Percentiles rank a stretch among this genome's conserved stretches.
phyloP scores from a whole-genome alignment of 164 flowering plant genomes.

The Chloranthus sessilifolius region DNA sequence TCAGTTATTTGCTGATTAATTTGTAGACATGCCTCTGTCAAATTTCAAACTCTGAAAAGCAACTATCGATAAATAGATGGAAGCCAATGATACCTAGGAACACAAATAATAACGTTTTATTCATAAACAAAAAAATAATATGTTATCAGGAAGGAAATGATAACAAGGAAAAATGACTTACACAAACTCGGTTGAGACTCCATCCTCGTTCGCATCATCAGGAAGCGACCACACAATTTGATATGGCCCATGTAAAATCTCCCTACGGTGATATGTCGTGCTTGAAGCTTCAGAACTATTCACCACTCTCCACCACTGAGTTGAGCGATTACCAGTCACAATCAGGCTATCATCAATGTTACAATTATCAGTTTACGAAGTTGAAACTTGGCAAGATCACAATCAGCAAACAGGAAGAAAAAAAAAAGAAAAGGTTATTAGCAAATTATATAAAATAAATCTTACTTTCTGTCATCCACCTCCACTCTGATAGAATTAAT shows the following conservation, averaged over 20 bases:
- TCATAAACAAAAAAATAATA: neutral
- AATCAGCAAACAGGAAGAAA: neutral
- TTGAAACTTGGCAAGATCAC: neutral
- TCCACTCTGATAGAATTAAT: slow-evolving; percentile 55
- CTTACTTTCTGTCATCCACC: slow-evolving; percentile 56
- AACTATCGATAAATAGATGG: neutral
- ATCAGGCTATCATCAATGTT: slow-evolving; percentile 41
- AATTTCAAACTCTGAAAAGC: neutral
- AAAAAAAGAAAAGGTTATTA: neutral
- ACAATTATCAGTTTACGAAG: neutral
- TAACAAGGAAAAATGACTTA: slow-evolving; percentile 30
- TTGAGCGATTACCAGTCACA: slow-evolving; percentile 51
- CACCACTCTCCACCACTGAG: slow-evolving; percentile 24
- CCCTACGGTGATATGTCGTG: slow-evolving; percentile 44
- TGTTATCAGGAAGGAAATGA: too few species aligned
- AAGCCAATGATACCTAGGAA: neutral
- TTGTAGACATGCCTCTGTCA: neutral
- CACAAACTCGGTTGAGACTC: slow-evolving; percentile 69
- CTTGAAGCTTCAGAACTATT: slow-evolving; percentile 22
- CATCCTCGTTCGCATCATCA: slow-evolving; percentile 46
- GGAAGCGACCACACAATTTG: slow-evolving; percentile 72
- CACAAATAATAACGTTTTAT: neutral
- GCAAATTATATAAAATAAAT: neutral
- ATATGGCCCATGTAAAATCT: slow-evolving; percentile 58
- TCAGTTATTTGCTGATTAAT: neutral